phyloP scores from a whole-genome alignment of 2,329 filamentous ascomycete genomes.

The Cadophora sp. region DNA sequence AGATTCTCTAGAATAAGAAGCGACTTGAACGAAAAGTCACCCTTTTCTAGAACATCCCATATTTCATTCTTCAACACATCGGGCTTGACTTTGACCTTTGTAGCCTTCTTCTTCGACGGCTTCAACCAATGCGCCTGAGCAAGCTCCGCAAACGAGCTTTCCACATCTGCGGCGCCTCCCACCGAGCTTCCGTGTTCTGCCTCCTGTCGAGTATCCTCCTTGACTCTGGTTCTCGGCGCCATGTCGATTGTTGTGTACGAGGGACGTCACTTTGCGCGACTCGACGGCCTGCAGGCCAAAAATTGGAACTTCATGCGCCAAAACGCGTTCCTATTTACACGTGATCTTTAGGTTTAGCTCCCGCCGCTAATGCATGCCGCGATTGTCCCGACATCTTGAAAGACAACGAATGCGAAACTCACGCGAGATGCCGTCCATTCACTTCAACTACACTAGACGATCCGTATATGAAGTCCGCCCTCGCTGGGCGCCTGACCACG shows the following conservation, averaged over 20 bases:
- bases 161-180: conserved; percentile 72
- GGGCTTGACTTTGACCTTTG: conserved; percentile 75
- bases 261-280: conserved; percentile 25
- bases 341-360: conserved; percentile 18
- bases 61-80: conserved; percentile 86
- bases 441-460: neutral
- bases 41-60: conserved; percentile 87
- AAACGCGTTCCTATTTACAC: conserved; percentile 11
- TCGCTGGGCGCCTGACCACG: neutral
- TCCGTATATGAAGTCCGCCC: neutral
- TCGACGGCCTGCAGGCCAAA: neutral
- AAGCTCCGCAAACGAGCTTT: conserved; percentile 75
- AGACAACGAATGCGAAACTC: neutral
- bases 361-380: conserved; percentile 19
- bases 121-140: conserved; percentile 88
- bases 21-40: conserved; percentile 77
- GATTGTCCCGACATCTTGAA: neutral
- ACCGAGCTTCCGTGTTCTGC: conserved; percentile 61
- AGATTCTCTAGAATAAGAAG: conserved; percentile 87
- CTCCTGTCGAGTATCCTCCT: conserved; percentile 43
- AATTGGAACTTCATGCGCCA: conserved; percentile 19
- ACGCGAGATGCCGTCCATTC: neutral
- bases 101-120: conserved; percentile 61
- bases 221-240: conserved; percentile 42
- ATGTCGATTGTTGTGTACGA: conserved; percentile 35